Evolutionary conservation across 2,329 filamentous ascomycete genomes (phyloP), one percentile per base, ranked within the genome.

Genomic region (Xenoacremonium recifei): DNA sequence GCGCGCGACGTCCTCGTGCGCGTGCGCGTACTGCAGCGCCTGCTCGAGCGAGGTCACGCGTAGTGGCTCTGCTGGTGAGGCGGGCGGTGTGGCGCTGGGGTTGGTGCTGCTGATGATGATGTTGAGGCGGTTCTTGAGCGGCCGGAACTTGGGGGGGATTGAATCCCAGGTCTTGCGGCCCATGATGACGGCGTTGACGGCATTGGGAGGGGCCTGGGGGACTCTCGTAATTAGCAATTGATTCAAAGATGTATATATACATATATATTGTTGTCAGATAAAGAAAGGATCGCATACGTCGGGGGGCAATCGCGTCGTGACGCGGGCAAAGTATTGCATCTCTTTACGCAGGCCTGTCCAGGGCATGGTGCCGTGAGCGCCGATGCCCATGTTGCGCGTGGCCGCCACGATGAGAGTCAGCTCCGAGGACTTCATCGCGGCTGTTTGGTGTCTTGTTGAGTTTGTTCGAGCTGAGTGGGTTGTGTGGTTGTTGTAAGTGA

Each of bases 151-250:
- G 6, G 73, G 61, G 3, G 93, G 92, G 46, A 99, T 92, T 50
- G 84, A 89, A 39, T 95, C 89, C 85, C 92, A 99, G 0, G 93
- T 99, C 68, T 95, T 96, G 60, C 93, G 87, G 46, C 93, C 93
- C 93, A 99, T 99, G 54, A 99, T 85, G 38, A 97, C 88, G 15
- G 88, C 87, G 64, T 91, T 92, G 51, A 70, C 44, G 31, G 69
- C 54, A 1, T 60, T 50, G 6, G 65, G 44, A 3, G 66, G 55
- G 4, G 58, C 47, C 66, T 68, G 36, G n/a, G n/a, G n/a, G n/a
- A n/a, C n/a, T 20, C 5, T 7, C 5, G 18, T 31, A 11, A 31
- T 31, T 15, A 31, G 29, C 29, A 31, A n/a, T 15, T 9, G 6
- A n/a, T 31, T 31, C n/a, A 11, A 9, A 31, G 23, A 13, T 9